These are phyloP conservation scores for Alnus rubra DNA, from an alignment of 306 rosid genomes.

Conservation along the genomic window DNA sequence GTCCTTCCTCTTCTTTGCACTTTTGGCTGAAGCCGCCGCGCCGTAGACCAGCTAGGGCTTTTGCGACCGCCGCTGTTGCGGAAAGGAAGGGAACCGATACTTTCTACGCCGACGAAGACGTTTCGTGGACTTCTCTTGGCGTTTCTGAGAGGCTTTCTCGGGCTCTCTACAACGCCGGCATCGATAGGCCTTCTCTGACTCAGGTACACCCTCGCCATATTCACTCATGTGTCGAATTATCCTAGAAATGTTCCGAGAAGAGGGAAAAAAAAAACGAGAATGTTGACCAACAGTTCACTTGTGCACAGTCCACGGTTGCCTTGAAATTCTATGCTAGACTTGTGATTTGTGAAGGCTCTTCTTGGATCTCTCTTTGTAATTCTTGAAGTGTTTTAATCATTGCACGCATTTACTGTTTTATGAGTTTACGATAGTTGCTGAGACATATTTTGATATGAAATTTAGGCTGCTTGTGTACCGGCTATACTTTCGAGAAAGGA, in stretches of 20 bases:
- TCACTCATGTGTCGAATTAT: not conserved
- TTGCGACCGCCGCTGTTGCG: conserved; percentile 35
- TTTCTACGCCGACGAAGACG: conserved; percentile 68
- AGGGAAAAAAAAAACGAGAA: not conserved
- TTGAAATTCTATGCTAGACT: not conserved
- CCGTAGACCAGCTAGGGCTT: conserved; percentile 35
- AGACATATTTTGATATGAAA: conserved; percentile 27
- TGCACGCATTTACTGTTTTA: not conserved
- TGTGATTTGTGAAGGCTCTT: not conserved
- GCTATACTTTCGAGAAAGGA: conserved; percentile 78
- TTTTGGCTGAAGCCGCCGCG: conserved; percentile 32
- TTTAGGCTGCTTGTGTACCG: conserved; percentile 87
- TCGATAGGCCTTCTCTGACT: conserved; percentile 75
- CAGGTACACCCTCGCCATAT: conserved; percentile 46
- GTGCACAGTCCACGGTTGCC: not conserved
- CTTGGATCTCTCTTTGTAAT: not conserved
- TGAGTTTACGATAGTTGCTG: conserved; percentile 1
- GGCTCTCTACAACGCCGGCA: conserved; percentile 66
- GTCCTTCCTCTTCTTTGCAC: conserved; percentile 24
- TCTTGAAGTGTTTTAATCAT: not conserved
- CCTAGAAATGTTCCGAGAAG: too few relatives aligned
- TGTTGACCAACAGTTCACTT: not conserved
- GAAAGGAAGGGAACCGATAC: conserved; percentile 58
- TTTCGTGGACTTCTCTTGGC: conserved; percentile 80
- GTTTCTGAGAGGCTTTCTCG: conserved; percentile 72